Percentiles rank a stretch among this genome's conserved stretches.
phyloP scores from a whole-genome alignment of 1,284 basidiomycete species.

The Sutorius eximius region DNA sequence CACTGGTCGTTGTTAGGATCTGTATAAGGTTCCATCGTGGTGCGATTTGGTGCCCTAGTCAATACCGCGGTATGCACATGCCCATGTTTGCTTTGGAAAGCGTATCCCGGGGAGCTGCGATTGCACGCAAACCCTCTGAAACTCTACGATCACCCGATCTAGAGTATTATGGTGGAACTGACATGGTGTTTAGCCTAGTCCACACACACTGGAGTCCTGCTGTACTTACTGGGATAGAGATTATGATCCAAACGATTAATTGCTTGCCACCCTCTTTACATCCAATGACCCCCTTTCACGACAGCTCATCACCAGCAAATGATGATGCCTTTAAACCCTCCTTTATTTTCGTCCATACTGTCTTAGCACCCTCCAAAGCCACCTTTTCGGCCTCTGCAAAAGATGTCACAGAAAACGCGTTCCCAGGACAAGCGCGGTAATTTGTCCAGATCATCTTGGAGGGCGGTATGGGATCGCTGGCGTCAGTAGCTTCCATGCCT shows the following conservation, averaged over 20 bases:
- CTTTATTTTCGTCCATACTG: conserved; percentile 51
- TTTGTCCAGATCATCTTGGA: conserved; percentile 46
- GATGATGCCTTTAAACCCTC: conserved; percentile 34
- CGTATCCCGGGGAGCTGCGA: neutral
- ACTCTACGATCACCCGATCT: neutral
- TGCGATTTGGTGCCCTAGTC: neutral
- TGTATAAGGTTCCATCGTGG: neutral
- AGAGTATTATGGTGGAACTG: neutral
- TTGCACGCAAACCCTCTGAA: neutral
- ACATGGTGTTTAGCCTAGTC: neutral
- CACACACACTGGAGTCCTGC: neutral
- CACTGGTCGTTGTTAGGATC: neutral
- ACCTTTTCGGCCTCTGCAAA: conserved; percentile 45
- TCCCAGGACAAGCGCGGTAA: conserved; percentile 29
- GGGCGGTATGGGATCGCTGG: conserved; percentile 3
- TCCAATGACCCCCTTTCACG: conserved; percentile 36
- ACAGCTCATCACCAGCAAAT: conserved; percentile 25
- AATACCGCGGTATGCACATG: neutral
- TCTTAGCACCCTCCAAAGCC: conserved; percentile 45
- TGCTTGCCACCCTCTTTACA: neutral
- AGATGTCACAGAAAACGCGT: conserved; percentile 40
- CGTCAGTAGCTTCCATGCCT: conserved; percentile 3
- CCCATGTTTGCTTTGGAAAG: neutral
- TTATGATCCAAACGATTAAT: neutral
- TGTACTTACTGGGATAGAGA: neutral